Base-by-base conservation (phyloP, 2,329 filamentous ascomycete genomes). In the Phialocephala sp. region DNA sequence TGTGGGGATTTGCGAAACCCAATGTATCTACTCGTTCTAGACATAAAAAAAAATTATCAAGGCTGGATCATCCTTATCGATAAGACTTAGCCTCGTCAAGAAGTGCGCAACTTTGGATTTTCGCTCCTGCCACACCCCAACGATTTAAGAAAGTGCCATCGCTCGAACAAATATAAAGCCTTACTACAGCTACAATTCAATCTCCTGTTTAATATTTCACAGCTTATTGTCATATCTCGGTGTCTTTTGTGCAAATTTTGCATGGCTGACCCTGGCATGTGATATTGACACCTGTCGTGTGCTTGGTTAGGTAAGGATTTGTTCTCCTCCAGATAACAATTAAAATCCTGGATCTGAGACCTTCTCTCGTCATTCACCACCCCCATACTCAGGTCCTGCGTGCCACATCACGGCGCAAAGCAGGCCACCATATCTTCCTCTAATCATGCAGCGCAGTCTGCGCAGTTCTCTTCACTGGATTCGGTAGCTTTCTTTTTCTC, bases 361-460 rank as follows among this genome's bases (percentile, higher is more conserved):
- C 15, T 37, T 39, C n/a, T 37, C 32, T 55, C 60, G 54, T 65
- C 67, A 64, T 52, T 64, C 60, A 63, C 62, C 20, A 60, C 64
- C 54, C 60, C 52, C 64, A 64, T 56, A 61, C 47, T 59, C 57
- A 65, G 27, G 52, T 56, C 56, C 58, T 65, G 68, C 73, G 72
- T 76, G 74, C 72, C 72, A 70, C 67, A 61, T 65, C 59, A 71
- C 71, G 72, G 72, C 72, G 68, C 71, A 71, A 65, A 70, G 59
- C 64, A 64, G 71, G 63, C 59, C 70, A 76, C 65, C 72, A 76
- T 76, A 72, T 66, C 70, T 74, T 70, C 65, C 74, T 72, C 69
- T 72, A 79, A 82, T 77, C 74, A 88, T 88, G 86, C 83, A 81
- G 86, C 81, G 82, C 85, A 85, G 82, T 79, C 75, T 71, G 82